These are phyloP conservation scores for Mycena alexandri DNA, from an alignment of 768 basidiomycete species.

Conservation along the genomic window DNA sequence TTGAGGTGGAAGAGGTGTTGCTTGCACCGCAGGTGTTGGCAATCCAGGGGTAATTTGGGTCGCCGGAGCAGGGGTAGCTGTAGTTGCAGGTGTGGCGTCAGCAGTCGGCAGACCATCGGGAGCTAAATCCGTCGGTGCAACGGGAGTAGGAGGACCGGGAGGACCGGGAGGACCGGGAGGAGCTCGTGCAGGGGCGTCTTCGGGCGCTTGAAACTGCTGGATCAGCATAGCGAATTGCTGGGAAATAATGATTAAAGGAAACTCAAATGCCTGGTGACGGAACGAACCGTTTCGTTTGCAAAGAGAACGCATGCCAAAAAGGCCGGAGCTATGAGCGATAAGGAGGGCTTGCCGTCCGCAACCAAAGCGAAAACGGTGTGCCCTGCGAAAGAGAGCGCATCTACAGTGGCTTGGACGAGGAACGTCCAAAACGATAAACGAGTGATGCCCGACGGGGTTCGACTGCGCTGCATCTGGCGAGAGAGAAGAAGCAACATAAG, in stretches of 20 bases:
- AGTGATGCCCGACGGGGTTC: constrained; percentile 83
- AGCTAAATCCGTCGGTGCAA: constrained; percentile 27
- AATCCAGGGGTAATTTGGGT: constrained; percentile 31
- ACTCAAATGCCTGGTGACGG: not conserved
- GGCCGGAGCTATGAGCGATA: constrained; percentile 86
- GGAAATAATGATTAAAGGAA: not conserved
- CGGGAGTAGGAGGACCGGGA: constrained; percentile 34
- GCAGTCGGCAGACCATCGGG: constrained; percentile 25
- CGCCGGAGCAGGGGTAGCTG: constrained; percentile 25
- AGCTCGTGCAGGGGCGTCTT: constrained; percentile 55
- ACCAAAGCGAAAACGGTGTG: constrained; percentile 92
- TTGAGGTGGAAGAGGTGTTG: constrained; percentile 39
- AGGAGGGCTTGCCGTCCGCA: constrained; percentile 83
- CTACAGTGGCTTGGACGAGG: constrained; percentile 81
- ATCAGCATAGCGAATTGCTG: constrained; percentile 90
- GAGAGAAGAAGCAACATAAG: constrained; percentile 74
- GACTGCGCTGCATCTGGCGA: constrained; percentile 80
- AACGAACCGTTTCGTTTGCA: constrained; percentile 83
- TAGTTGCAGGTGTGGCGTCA: not conserved
- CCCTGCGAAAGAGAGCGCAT: constrained; percentile 87
- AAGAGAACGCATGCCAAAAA: constrained; percentile 86
- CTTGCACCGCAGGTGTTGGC: constrained; percentile 40
- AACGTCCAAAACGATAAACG: constrained; percentile 89
- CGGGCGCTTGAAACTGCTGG: constrained; percentile 86
- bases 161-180: too few species aligned